Base-by-base conservation (phyloP, 2,329 filamentous ascomycete species). In the Alternaria atra region DNA sequence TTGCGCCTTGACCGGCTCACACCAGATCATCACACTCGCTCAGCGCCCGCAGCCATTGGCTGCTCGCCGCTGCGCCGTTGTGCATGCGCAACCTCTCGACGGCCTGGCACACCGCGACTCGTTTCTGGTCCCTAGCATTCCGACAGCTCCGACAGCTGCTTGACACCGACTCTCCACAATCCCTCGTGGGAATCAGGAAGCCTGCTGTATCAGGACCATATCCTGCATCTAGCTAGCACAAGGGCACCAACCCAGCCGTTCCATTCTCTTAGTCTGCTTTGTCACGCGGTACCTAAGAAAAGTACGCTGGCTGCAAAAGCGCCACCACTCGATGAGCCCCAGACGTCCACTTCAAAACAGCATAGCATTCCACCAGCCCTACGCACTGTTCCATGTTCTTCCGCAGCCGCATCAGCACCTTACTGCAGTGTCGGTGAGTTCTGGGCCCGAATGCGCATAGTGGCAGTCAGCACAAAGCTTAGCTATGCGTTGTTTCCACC, bases 331-430 rank as follows among this genome's bases (percentile, higher is more conserved):
- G 42, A 48, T 57, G 66, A 65, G 63, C 62, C 61, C 66, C 61
- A 67, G 60, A 54, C 53, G 57, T 29, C 56, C 48, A 48, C 47
- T 55, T 55, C 63, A 60, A 63, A 65, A 61, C 59, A 68, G 59
- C 66, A 53, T 70, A 66, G 68, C 59, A 70, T 25, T 43, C 40
- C 63, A 57, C 55, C 61, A 68, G 70, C 70, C 70, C 68, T 73
- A 73, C 65, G 69, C 70, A 73, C 61, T 61, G 61, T 65, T 62
- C 63, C 66, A 70, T 64, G 61, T 65, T 65, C 64, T 66, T 60
- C 70, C 67, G 68, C 64, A 55, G 68, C 68, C 66, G 65, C 70
- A 71, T 73, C 70, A 73, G 67, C 70, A 73, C 69, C 66, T 69
- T 73, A 67, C 64, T 70, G 63, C 65, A 58, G 52, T 63, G 66